Base-by-base conservation (phyloP, 305 asterid genomes). In the Rubia peregrina region DNA sequence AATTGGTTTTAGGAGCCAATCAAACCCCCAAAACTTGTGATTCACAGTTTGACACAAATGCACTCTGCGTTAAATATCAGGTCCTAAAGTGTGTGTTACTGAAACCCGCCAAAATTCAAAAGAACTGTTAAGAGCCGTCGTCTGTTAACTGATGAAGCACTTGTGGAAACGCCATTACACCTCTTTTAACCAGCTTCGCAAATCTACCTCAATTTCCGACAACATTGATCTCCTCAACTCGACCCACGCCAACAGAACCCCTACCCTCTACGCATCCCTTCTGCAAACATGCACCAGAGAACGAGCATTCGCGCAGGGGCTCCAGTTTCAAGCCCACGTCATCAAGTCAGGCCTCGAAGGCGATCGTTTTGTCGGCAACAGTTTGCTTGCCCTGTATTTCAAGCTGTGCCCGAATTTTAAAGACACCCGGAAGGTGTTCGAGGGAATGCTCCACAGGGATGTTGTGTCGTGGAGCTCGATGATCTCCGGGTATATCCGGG, bases 381-480 rank as follows among this genome's bases (percentile, higher is more conserved):
- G 88, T 80, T 78, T 91, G 22, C 81, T 94, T 36, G 79, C 98
- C 53, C 76, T 91, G 55, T 94, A 89, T 80, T 85, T 83, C 79
- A 90, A 87, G 66, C 61, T 84, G 36, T 75, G 86, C 30, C 55
- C 77, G 0, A 67, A 82, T 70, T 78, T 88, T 56, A 16, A 68
- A 21, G 85, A 88, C 49, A 82, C 89, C 1, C 73, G 76, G 14
- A 83, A 76, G 43, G 73, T 84, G 72, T 88, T 90, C 61, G 84
- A 84, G 48, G 87, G 83, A 4, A 74, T 94, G 83, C 56, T 11
- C 33, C 79, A 79, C 38, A 91, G 90, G 78, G 98, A 94, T 64
- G 95, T 86, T 1, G 93, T 91, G 21, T 85, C 96, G 1, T 94
- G 98, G 98, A 87, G 92, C 60, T 89, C 96, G n/a, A 88, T 91